Percentiles rank a stretch among this genome's conserved stretches.
These are phyloP conservation scores for Phellinidium pouzarii DNA, from an alignment of 1,284 basidiomycete genomes.

Conservation along the genomic window DNA sequence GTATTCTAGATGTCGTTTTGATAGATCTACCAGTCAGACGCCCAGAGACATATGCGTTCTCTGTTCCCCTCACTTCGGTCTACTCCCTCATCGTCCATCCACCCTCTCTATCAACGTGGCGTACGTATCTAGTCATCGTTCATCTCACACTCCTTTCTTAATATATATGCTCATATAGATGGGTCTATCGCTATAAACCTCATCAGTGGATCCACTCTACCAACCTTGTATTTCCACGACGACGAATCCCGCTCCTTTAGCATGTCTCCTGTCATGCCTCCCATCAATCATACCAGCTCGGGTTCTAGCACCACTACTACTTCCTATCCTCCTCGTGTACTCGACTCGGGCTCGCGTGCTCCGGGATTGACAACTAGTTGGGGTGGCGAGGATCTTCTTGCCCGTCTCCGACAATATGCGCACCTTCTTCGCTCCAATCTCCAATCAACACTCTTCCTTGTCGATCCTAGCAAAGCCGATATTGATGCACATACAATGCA, in stretches of 20 bases:
- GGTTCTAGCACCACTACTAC: conserved; percentile 30
- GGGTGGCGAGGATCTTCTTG: conserved; percentile 83
- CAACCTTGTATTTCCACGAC: conserved; percentile 92
- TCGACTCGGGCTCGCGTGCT: conserved; percentile 28
- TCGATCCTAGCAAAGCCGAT: conserved; percentile 88
- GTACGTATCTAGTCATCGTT: conserved; percentile 41
- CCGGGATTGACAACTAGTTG: conserved; percentile 38
- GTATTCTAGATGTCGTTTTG: conserved; percentile 58
- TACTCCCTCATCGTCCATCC: conserved; percentile 87
- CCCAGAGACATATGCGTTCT: conserved; percentile 92
- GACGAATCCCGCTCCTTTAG: conserved; percentile 84
- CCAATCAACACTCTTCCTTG: conserved; percentile 78
- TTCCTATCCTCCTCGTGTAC: conserved; percentile 54
- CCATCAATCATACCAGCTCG: conserved; percentile 25
- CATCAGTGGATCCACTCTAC: conserved; percentile 83
- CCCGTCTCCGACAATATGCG: conserved; percentile 62
- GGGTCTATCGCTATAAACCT: conserved; percentile 79
- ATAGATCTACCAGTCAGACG: conserved; percentile 70
- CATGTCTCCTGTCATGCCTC: conserved; percentile 39
- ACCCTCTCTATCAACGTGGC: conserved; percentile 82
- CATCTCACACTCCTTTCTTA: conserved; percentile 3
- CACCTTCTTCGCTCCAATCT: conserved; percentile 74
- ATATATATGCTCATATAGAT: conserved; percentile 36
- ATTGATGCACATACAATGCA: conserved; percentile 84
- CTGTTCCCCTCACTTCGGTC: conserved; percentile 80